Percentiles rank a stretch among this genome's conserved stretches.
These are phyloP conservation scores for Astraeus odoratus DNA, from an alignment of 768 basidiomycete species.

Conservation along the genomic window DNA sequence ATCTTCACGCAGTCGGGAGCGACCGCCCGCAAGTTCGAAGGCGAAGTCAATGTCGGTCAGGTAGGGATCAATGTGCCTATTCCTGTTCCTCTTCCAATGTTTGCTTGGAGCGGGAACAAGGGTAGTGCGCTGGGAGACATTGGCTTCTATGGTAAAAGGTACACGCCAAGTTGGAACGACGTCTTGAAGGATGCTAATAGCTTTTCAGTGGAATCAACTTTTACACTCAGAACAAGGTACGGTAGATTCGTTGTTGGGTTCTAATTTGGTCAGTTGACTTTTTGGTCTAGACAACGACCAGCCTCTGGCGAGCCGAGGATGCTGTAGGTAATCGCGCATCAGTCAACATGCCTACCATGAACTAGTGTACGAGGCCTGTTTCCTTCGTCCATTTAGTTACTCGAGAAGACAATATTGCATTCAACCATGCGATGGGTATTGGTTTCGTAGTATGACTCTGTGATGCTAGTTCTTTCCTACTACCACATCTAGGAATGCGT, in stretches of 20 bases:
- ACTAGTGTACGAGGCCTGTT: too few species aligned
- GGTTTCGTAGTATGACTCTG: too few species aligned
- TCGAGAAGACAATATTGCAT: background rate
- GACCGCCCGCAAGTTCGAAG: constrained; percentile 90
- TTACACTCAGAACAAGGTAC: constrained; percentile 90
- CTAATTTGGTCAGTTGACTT: constrained; percentile 4
- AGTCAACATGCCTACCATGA: constrained; percentile 80
- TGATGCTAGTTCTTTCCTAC: constrained; percentile 21
- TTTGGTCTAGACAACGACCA: constrained; percentile 69
- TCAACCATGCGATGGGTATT: background rate
- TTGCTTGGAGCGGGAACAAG: constrained; percentile 96
- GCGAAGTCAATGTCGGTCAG: constrained; percentile 81
- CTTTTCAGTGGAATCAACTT: constrained; percentile 76
- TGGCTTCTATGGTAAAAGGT: constrained; percentile 88
- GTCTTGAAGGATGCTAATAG: background rate
- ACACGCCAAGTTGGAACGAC: constrained; percentile 7
- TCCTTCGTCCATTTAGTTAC: constrained; percentile 9
- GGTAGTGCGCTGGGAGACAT: constrained; percentile 79
- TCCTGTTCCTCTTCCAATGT: constrained; percentile 91
- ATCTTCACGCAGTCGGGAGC: constrained; percentile 97
- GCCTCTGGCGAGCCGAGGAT: constrained; percentile 87
- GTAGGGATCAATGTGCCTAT: constrained; percentile 93
- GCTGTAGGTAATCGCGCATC: constrained; percentile 74
- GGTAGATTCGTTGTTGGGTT: background rate
- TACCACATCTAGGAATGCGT: constrained; percentile 74